Conservation (phyloP, 75 land plant genomes). For the Picea glauca region DNA sequence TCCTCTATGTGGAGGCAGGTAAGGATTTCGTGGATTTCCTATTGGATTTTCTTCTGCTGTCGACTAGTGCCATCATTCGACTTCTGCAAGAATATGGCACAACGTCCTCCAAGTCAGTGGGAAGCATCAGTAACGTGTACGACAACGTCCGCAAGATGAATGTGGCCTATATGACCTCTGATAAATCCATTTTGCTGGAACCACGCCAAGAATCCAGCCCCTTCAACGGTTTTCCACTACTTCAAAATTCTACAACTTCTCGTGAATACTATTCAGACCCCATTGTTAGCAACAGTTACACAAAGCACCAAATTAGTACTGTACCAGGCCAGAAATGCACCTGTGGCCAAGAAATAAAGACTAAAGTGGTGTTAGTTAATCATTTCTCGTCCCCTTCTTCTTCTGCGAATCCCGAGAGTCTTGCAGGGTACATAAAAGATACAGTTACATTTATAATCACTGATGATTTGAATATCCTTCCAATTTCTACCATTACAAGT, state of each 20-base stretch:
- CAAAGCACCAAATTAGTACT: not conserved
- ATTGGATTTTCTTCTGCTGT: constrained; percentile 32
- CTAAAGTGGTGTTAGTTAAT: not conserved
- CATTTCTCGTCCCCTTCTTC: too few species aligned
- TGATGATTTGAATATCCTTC: constrained; percentile 39
- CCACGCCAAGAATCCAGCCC: not conserved
- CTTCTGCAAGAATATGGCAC: constrained; percentile 14
- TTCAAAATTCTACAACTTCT: not conserved
- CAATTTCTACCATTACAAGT: constrained; percentile 34
- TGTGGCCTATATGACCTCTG: not conserved
- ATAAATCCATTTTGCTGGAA: not conserved
- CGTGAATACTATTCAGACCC: not conserved
- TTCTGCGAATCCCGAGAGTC: not conserved
- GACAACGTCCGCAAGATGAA: constrained; percentile 24
- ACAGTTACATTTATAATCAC: constrained; percentile 42
- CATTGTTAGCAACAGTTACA: not conserved
- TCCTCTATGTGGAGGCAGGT: constrained; percentile 40
- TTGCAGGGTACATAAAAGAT: constrained; percentile 35
- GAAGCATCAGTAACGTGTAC: constrained; percentile 24
- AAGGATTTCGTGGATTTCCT: constrained; percentile 56
- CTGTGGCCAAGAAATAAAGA: not conserved
- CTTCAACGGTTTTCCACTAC: not conserved
- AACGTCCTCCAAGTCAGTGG: constrained; percentile 15
- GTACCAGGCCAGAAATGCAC: not conserved
- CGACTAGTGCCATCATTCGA: constrained; percentile 25